Percentiles rank a stretch among this genome's conserved stretches.
Evolutionary conservation across 768 basidiomycete species (phyloP).

Genomic region (Chlorophyllum brunneum): DNA sequence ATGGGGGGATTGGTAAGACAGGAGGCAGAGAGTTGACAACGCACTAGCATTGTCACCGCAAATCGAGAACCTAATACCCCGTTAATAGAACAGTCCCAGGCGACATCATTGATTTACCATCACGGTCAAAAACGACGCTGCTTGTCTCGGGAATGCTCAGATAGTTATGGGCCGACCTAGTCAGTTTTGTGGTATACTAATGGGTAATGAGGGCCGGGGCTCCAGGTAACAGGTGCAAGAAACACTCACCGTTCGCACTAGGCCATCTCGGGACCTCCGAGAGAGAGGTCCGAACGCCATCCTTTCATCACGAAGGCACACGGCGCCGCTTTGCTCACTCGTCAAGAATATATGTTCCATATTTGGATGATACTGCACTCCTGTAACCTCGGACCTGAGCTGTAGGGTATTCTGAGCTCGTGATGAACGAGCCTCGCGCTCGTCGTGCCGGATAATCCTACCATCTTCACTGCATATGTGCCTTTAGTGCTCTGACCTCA

Average conservation of each 20-base stretch:
- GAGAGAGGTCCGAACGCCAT: slow-evolving; percentile 66
- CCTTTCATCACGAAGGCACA: slow-evolving; percentile 65
- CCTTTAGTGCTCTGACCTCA: neutral
- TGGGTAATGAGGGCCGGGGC: slow-evolving; percentile 5
- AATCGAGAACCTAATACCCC: slow-evolving; percentile 49
- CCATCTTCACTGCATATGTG: slow-evolving; percentile 60
- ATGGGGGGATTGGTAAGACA: slow-evolving; percentile 15
- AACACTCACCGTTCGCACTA: slow-evolving; percentile 47
- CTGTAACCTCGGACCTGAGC: slow-evolving; percentile 53
- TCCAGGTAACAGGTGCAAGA: neutral
- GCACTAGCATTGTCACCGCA: slow-evolving; percentile 64
- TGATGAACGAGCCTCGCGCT: slow-evolving; percentile 32
- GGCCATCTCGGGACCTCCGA: slow-evolving; percentile 42
- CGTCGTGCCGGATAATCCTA: slow-evolving; percentile 58
- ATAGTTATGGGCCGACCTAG: slow-evolving; percentile 32
- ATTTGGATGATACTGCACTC: slow-evolving; percentile 62
- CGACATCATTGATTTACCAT: slow-evolving; percentile 38
- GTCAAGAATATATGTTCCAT: slow-evolving; percentile 70
- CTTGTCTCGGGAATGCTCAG: slow-evolving; percentile 64
- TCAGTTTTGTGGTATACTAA: slow-evolving; percentile 41
- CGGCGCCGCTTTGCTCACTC: slow-evolving; percentile 52
- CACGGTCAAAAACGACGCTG: slow-evolving; percentile 63
- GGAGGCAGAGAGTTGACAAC: slow-evolving; percentile 15
- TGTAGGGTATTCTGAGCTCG: slow-evolving; percentile 51
- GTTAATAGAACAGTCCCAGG: too few species aligned